Conservation (phyloP, 441 rosid genomes). For the Aleurites moluccanus region DNA sequence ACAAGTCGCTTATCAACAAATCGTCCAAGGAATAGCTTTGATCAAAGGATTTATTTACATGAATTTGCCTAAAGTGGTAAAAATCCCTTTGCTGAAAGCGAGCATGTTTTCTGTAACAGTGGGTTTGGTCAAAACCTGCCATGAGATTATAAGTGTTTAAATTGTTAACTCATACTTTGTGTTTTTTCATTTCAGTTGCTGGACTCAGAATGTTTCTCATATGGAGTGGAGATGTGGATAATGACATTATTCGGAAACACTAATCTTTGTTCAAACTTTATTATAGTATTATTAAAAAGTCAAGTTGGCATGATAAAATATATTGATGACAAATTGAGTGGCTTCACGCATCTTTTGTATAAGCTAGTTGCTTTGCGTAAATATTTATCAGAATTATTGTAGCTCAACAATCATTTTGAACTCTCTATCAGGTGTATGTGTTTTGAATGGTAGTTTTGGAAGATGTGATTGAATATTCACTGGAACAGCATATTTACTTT, state of each 20-base stretch:
- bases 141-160: background rate
- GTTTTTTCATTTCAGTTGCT: background rate
- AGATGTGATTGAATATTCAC: background rate
- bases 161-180: conserved; percentile 1
- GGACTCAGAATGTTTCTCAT: background rate
- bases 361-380: too few relatives aligned
- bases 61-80: background rate
- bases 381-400: too few relatives aligned
- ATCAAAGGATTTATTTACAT: background rate
- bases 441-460: too few relatives aligned
- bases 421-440: too few relatives aligned
- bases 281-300: background rate
- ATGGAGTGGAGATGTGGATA: background rate
- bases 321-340: background rate
- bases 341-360: background rate
- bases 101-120: background rate
- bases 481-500: background rate
- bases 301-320: background rate
- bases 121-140: background rate
- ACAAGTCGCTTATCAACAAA: conserved; percentile 25
- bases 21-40: conserved; percentile 20
- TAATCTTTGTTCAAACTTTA: background rate
- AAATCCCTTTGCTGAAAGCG: too few relatives aligned
- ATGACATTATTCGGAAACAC: conserved; percentile 2
- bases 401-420: too few relatives aligned